Base-by-base conservation (phyloP, 495 filamentous ascomycete genomes). In the Talaromyces nanjingensis region DNA sequence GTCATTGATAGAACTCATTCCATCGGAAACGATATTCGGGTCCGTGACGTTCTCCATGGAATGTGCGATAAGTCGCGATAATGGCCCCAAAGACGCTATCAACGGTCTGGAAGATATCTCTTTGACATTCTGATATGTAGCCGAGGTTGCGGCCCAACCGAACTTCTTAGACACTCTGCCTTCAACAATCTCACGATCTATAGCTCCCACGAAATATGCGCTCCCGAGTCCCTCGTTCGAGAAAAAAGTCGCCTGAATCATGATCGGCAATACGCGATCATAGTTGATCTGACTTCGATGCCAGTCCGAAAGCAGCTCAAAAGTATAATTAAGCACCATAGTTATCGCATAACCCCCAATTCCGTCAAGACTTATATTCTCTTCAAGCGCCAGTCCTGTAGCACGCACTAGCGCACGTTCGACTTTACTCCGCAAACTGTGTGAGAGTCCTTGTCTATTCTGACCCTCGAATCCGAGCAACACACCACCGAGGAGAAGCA, bases 381-480 rank as follows among this genome's bases (percentile, higher is more conserved):
- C 82, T 66, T 85, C 81, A 29, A 97, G 70, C 1, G 91, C 87
- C 16, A 96, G 72, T 72, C 96, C 96, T 1, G 86, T 80, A 12
- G 93, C 93, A 31, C 83, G 89, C 29, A 89, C 87, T 18, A 96
- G 83, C 9, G 91, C 91, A 8, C 79, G 77, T 67, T 96, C 91
- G 4, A 97, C 77, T 60, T 84, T 92, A n/a, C 70, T 80, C 59
- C 89, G 81, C 66, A 96, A 81, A 65, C 77, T 70, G 57, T 76
- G 72, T 11, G 86, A 84, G 22, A 94, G 74, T 4, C 85, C 86
- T 64, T 79, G 80, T 65, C 86, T 77, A 56, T 90, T 84, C 65
- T 86, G 83, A 39, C 81, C 81, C 65, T 92, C 88, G 71, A 92
- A 90, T 45, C 92, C 94, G 67, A 93, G 83, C 67, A 98, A 70